Evolutionary conservation across 305 asterid species (phyloP).

Genomic region (Solanum chacoense): DNA sequence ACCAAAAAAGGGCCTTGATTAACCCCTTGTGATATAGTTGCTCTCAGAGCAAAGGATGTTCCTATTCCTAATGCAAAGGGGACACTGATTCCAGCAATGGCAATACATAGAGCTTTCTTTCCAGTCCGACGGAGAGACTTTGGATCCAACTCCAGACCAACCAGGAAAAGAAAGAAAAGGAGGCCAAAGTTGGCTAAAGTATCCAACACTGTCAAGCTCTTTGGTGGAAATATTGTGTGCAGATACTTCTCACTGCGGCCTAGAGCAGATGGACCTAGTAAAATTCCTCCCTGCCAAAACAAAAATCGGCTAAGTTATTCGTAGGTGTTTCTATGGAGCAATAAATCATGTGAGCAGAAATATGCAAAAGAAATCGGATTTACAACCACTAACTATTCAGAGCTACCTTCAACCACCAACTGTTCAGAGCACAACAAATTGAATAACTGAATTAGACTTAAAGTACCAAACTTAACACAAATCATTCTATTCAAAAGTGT

Average conservation of each 20-base stretch:
- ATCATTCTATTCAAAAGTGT: not conserved
- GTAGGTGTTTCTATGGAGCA: not conserved
- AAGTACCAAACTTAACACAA: not conserved
- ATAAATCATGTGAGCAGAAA: not conserved
- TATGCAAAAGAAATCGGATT: not conserved
- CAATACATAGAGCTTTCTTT: conserved; percentile 60
- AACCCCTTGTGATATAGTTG: conserved; percentile 38
- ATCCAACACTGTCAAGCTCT: conserved; percentile 73
- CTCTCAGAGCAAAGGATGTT: conserved; percentile 45
- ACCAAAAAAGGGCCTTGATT: conserved; percentile 54
- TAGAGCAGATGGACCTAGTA: conserved; percentile 88
- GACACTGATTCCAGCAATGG: conserved; percentile 62
- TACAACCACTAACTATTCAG: not conserved
- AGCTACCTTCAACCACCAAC: not conserved
- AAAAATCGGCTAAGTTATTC: not conserved
- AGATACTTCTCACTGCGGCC: conserved; percentile 50
- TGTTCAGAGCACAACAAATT: not conserved
- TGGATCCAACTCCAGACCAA: conserved; percentile 80
- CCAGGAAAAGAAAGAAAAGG: conserved; percentile 73
- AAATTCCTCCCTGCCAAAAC: conserved; percentile 62
- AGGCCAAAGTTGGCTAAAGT: conserved; percentile 84
- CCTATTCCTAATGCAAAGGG: conserved; percentile 78
- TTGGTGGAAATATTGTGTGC: conserved; percentile 45
- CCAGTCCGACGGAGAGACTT: conserved; percentile 54
- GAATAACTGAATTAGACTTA: not conserved